A percentile compares a stretch with the other conserved stretches of the same genome.
Conservation (phyloP, 2,329 filamentous ascomycete genomes). For the Colletotrichum shisoi region DNA sequence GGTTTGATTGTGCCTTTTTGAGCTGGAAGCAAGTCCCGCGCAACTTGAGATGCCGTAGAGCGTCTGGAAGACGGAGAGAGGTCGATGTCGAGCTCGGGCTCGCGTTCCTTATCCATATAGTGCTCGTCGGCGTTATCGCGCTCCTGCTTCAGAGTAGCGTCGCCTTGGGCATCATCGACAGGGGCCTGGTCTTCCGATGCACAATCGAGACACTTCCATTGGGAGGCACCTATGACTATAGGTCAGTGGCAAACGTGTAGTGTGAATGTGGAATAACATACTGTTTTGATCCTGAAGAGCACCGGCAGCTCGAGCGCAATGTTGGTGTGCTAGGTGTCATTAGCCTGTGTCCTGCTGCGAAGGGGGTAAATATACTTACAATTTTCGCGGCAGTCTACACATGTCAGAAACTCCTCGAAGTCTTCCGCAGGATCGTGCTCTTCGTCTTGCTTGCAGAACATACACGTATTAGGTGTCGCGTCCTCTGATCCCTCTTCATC, state of each 20-base stretch:
- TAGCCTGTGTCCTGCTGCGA: slow-evolving; percentile 43
- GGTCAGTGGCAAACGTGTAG: not conserved
- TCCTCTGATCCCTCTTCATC: slow-evolving; percentile 66
- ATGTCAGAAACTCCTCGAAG: slow-evolving; percentile 80
- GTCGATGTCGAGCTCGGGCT: slow-evolving; percentile 3
- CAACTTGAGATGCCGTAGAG: slow-evolving; percentile 70
- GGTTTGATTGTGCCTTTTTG: slow-evolving; percentile 70
- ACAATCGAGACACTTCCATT: slow-evolving; percentile 64
- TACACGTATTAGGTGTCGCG: slow-evolving; percentile 58
- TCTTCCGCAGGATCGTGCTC: slow-evolving; percentile 83
- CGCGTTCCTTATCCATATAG: slow-evolving; percentile 6
- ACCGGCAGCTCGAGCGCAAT: slow-evolving; percentile 80
- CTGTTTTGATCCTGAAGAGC: slow-evolving; percentile 55
- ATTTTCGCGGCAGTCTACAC: slow-evolving; percentile 80
- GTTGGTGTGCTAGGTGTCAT: slow-evolving; percentile 78
- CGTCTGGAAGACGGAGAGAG: slow-evolving; percentile 56
- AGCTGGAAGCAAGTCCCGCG: slow-evolving; percentile 75
- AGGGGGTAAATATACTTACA: slow-evolving; percentile 64
- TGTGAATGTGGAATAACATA: slow-evolving; percentile 53
- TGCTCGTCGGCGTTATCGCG: not conserved
- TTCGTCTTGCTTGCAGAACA: slow-evolving; percentile 84
- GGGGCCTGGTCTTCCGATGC: not conserved
- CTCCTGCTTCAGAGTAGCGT: slow-evolving; percentile 1
- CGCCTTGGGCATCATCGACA: not conserved
- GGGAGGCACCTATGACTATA: slow-evolving; percentile 50